Evolutionary conservation across 495 filamentous ascomycete genomes (phyloP), one percentile per base, ranked within the genome.

Genomic region (Xylaria sp.): DNA sequence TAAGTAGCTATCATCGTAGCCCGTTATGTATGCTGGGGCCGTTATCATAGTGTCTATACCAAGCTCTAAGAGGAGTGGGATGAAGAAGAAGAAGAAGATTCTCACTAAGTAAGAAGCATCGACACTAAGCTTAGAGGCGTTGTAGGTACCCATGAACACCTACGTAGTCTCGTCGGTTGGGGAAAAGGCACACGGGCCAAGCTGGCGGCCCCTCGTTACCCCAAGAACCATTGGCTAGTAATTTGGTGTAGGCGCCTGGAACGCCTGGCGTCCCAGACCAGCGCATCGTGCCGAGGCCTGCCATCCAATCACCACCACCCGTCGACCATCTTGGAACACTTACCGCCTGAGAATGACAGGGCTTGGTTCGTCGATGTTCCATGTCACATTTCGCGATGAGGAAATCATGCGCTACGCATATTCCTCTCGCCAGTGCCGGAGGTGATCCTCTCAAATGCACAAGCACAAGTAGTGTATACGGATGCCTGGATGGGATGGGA

Each of bases 211-310:
- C 66, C 41, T 29, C 35, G 33, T n/a, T n/a, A n/a, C 52, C 19
- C 24, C 29, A 12, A 52, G 29, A 5, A n/a, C 24, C 3, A 71
- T 71, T 71, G 61, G 61, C 52, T 46, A 17, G 52, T 37, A 40
- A 64, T 77, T 48, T 52, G 48, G 44, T 21, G 17, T 85, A 84
- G 75, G 78, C 82, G 82, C 83, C 79, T 83, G 79, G 77, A 80
- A 82, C 79, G 76, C 79, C 71, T 77, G 74, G 77, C 65, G 76
- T 80, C 75, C 76, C 73, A 80, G 74, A 75, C 67, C 75, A 73
- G 73, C 77, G 76, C 69, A 66, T 68, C 70, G 65, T 72, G 63
- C 76, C 76, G 77, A 77, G 64, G 46, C 46, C 59, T 61, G 73
- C 64, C 59, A 61, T 44, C 83, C 82, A 85, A 84, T 84, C 76